Base-by-base conservation (phyloP, 2,329 filamentous ascomycete species). In the Metarhizium brunneum region DNA sequence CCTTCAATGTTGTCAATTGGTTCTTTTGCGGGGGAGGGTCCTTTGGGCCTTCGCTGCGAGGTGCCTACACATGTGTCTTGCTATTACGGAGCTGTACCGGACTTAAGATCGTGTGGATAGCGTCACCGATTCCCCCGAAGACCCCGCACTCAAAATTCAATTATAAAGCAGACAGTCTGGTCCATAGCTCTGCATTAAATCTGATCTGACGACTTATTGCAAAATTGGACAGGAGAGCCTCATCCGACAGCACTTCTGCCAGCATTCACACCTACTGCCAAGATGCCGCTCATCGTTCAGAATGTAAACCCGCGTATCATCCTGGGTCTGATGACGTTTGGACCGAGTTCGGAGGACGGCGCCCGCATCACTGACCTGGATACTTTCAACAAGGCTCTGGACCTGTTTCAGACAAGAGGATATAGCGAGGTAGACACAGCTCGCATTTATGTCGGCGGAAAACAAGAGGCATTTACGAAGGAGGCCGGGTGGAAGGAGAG, bases 391-490 rank as follows among this genome's bases (percentile, higher is more conserved):
- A 81, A 81, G 62, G 80, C 81, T 47, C 82, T 95, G 42, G 86
- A 92, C 67, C 77, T 85, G 60, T 84, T 95, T 66, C 87, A 92
- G 69, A 74, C 77, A n/a, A 80, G 85, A 56, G 90, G 90, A 42
- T 92, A 95, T 73, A 85, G 85, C 66, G 91, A 96, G 66, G 73
- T 95, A 42, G 91, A 96, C 68, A 96, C 91, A 1, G 90, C 91
- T 0, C 82, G 89, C 30, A 67, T 82, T 56, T 96, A 95, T 64
- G 74, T 88, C 16, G 84, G 73, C 50, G 83, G 86, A 51, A 73
- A 83, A 61, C 90, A 95, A 67, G 91, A 96, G 70, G 86, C 81
- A 13, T 95, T 86, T 70, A 92, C 90, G 5, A 77, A 81, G 16
- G 78, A 89, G 61, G 84, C 87, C 3, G 80, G 79, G 52, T 95